Conservation (phyloP, 2,329 filamentous ascomycete species). For the Ophiocordyceps australis region DNA sequence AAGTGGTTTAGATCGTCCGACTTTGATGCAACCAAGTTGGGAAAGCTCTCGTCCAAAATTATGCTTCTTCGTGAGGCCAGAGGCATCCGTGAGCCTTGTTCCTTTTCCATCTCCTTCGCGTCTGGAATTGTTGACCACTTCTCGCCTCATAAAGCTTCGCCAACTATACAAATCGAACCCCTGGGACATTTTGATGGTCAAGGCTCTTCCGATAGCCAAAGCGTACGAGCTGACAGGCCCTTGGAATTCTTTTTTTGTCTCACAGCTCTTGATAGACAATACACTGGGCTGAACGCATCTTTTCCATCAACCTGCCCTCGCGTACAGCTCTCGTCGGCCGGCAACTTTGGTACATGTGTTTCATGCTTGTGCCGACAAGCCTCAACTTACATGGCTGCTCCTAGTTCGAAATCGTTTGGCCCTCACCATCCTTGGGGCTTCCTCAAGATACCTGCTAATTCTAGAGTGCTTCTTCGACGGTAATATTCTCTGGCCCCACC, state of each 20-base stretch:
- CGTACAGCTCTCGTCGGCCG: slow-evolving; percentile 28
- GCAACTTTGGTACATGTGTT: too few species aligned
- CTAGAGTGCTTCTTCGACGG: slow-evolving; percentile 36
- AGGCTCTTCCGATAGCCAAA: too few species aligned
- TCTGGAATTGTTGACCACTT: too few species aligned
- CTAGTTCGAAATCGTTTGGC: slow-evolving; percentile 27
- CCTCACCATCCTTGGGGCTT: slow-evolving; percentile 24
- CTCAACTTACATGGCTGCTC: too few species aligned
- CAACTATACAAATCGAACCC: slow-evolving; percentile 14
- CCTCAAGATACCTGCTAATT: slow-evolving; percentile 24
- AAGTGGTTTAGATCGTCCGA: slow-evolving; percentile 16
- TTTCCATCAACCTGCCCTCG: slow-evolving; percentile 32
- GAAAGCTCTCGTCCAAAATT: slow-evolving; percentile 27
- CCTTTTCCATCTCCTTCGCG: too few species aligned
- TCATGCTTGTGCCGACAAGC: too few species aligned
- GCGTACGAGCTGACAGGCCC: too few species aligned
- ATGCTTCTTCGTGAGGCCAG: slow-evolving; percentile 32
- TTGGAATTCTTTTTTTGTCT: slow-evolving; percentile 1
- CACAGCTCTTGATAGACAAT: slow-evolving; percentile 20
- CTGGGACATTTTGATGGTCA: slow-evolving; percentile 13
- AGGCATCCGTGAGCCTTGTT: slow-evolving; percentile 31
- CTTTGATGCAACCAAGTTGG: slow-evolving; percentile 37
- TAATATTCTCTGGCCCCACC: slow-evolving; percentile 14
- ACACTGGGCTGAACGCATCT: slow-evolving; percentile 45
- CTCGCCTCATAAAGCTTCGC: too few species aligned